Evolutionary conservation across 108 stramenopile species (phyloP), one percentile per base, ranked within the genome.

Genomic region (Cyclotella cryptica): DNA sequence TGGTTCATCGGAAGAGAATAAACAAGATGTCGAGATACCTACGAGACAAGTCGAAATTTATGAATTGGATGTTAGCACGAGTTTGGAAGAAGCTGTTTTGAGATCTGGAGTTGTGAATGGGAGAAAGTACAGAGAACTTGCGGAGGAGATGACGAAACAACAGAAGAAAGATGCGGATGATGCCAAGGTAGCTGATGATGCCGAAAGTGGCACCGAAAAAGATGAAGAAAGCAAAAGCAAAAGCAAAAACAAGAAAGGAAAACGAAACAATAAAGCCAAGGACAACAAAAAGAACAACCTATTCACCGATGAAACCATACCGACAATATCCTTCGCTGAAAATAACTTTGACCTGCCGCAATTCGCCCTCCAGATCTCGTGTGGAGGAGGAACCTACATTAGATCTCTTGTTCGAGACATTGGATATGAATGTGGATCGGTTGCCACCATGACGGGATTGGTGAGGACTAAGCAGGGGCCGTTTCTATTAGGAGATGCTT

Each of bases 341-440:
- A 61, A 49, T 18, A 41, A 35, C 5, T 68, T 77, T 10, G 52
- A 62, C 18, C 39, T 91, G 26, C 96, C 96, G 11, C 75, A 66
- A 45, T 95, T 98, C 69, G 74, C 72, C 22, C 62, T 97, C 15
- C 82, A 85, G 15, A 77, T 97, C 7, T 93, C 92, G 75, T 97
- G 95, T 77, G 93, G 95, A 7, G 98, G 98, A 5, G 96, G 93
- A 0, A 94, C 95, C 9, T 98, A 96, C 79, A 86, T 98, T 41
- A 80, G 98, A 46, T 87, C 95, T 10, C 75, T 98, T 43, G 88
- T 97, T 26, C 71, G 90, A 10, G 98, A 98, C 74, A 81, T 98
- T 44, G 98, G 84, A 7, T 83, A 87, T 64, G 74, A 84, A 63
- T 64, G 94, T 14, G 86, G 83, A 26, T 85, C 95, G 0, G 81